phyloP scores from a whole-genome alignment of 1,284 basidiomycete species.

The Ceraceosorus guamensis region DNA sequence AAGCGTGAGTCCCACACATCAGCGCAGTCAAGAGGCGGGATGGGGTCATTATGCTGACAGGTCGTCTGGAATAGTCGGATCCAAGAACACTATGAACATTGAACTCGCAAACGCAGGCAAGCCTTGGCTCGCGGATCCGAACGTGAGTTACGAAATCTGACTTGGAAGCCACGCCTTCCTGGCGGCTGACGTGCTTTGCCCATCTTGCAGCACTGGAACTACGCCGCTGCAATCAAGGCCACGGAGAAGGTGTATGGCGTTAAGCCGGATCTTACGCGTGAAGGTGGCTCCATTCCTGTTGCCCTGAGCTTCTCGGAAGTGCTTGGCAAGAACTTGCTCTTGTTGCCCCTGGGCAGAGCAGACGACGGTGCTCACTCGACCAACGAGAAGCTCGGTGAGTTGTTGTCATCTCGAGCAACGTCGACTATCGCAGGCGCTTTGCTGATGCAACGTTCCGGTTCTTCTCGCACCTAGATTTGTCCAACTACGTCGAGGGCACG shows the following conservation, averaged over 20 bases:
- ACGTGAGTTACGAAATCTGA: too few relatives aligned
- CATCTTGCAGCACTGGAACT: slow-evolving; percentile 99
- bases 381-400: slow-evolving; percentile 84
- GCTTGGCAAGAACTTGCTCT: slow-evolving; percentile 64
- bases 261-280: slow-evolving; percentile 79
- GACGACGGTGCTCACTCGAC: slow-evolving; percentile 83
- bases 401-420: neutral
- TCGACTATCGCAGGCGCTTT: too few relatives aligned
- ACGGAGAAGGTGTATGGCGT: slow-evolving; percentile 73
- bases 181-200: too few relatives aligned
- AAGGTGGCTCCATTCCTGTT: slow-evolving; percentile 93
- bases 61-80: slow-evolving; percentile 18
- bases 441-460: too few relatives aligned
- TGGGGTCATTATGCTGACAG: too few relatives aligned
- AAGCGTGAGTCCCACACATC: slow-evolving; percentile 21
- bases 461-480: too few relatives aligned
- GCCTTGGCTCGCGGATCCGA: slow-evolving; percentile 47
- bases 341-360: slow-evolving; percentile 73
- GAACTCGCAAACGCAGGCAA: slow-evolving; percentile 38
- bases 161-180: slow-evolving; percentile 46
- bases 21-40: too few relatives aligned
- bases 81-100: slow-evolving; percentile 45
- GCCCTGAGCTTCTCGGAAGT: slow-evolving; percentile 91
- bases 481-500: slow-evolving; percentile 80
- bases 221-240: slow-evolving; percentile 78